These are phyloP conservation scores for Aspergillus coremiiformis DNA, from an alignment of 495 filamentous ascomycete species.

Conservation along the genomic window DNA sequence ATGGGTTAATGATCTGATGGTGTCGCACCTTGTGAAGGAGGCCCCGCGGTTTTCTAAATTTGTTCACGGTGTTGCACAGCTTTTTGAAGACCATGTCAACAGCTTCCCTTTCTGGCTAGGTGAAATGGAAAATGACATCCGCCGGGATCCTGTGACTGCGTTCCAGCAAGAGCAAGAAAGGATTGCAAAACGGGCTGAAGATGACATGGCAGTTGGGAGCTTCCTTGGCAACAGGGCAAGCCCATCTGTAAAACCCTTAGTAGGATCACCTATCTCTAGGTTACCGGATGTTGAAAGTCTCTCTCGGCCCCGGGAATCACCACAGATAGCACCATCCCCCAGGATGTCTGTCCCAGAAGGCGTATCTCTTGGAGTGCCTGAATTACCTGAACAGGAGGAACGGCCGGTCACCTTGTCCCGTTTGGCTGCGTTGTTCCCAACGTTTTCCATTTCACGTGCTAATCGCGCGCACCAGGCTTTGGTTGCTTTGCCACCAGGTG, in stretches of 20 bases:
- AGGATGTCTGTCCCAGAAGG: slow-evolving; percentile 18
- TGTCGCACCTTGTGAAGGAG: slow-evolving; percentile 83
- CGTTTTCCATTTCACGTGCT: slow-evolving; percentile 67
- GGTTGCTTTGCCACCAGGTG: slow-evolving; percentile 65
- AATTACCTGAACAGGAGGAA: slow-evolving; percentile 9
- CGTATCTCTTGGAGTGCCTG: slow-evolving; percentile 11
- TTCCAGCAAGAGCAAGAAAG: slow-evolving; percentile 87
- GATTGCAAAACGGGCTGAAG: slow-evolving; percentile 68
- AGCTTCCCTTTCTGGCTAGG: slow-evolving; percentile 92
- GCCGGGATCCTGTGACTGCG: slow-evolving; percentile 81
- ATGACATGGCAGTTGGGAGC: slow-evolving; percentile 83
- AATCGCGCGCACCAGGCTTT: slow-evolving; percentile 44
- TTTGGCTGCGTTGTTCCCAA: slow-evolving; percentile 56
- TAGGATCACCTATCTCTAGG: slow-evolving; percentile 51
- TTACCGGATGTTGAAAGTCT: slow-evolving; percentile 20
- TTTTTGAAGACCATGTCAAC: slow-evolving; percentile 96
- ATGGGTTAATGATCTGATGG: slow-evolving; percentile 87
- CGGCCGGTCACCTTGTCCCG: slow-evolving; percentile 29
- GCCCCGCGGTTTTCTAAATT: slow-evolving; percentile 93
- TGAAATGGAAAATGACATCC: slow-evolving; percentile 84
- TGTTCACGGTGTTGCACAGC: slow-evolving; percentile 79
- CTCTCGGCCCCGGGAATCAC: slow-evolving; percentile 17
- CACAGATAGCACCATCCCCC: slow-evolving; percentile 16
- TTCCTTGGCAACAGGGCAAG: slow-evolving; percentile 52
- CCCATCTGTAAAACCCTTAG: slow-evolving; percentile 35